A percentile compares a stretch with the other conserved stretches of the same genome.
Conservation (phyloP, 1,139 yeast species). For the Blastobotrys capitulatus region DNA sequence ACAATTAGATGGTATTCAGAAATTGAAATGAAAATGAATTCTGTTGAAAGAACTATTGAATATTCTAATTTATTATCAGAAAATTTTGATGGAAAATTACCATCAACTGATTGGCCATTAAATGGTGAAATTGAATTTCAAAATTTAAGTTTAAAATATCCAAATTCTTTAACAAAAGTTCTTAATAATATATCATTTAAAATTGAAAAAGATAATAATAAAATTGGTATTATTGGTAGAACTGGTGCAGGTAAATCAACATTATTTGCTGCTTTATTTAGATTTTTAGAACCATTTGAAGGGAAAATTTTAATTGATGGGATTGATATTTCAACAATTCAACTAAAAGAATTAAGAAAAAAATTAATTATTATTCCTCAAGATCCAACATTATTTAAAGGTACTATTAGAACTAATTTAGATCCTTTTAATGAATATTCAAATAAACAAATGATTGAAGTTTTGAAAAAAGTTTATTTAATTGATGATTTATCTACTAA, state of each 20-base stretch:
- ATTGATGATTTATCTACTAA: neutral
- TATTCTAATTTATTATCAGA: constrained; percentile 65
- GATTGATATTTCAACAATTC: constrained; percentile 48
- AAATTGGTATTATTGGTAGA: constrained; percentile 74
- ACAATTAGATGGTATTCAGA: constrained; percentile 68
- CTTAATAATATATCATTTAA: constrained; percentile 46
- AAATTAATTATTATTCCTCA: constrained; percentile 65
- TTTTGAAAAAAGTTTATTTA: constrained; percentile 7
- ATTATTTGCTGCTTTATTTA: constrained; percentile 58
- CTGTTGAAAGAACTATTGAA: constrained; percentile 66
- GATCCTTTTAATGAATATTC: constrained; percentile 51
- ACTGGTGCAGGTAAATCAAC: constrained; percentile 82
- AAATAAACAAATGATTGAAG: constrained; percentile 46
- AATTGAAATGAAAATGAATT: constrained; percentile 72
- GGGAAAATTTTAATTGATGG: constrained; percentile 56
- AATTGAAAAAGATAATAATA: constrained; percentile 56
- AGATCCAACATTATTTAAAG: constrained; percentile 63
- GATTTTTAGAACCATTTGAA: constrained; percentile 56
- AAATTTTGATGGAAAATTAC: constrained; percentile 36
- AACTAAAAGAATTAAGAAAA: constrained; percentile 51
- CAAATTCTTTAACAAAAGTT: constrained; percentile 48
- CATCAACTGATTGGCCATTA: constrained; percentile 24
- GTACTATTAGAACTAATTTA: constrained; percentile 57
- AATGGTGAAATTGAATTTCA: constrained; percentile 50
- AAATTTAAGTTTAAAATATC: constrained; percentile 55